Base-by-base conservation (phyloP, 768 basidiomycete genomes). In the Tremella yokohamensis region DNA sequence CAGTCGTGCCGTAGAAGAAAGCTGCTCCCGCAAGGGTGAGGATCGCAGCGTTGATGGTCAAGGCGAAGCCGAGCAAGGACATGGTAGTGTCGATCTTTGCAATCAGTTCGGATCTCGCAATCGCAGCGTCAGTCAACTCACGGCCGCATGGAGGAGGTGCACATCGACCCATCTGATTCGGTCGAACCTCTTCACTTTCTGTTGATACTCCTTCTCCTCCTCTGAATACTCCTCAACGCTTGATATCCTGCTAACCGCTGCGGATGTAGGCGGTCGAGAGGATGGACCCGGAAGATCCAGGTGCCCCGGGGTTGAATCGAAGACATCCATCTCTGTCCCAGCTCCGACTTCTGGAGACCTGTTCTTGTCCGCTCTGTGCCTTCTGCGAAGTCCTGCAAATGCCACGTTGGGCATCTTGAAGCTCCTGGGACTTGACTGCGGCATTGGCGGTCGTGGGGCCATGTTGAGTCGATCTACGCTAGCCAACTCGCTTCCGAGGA, bases 21-120 rank as follows among this genome's bases (percentile, higher is more conserved):
- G 90, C 89, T 12, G 89, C 85, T 29, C 85, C 81, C 1, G 89
- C 88, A 40, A 94, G 79, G 40, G 91, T 86, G 39, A 93, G 79
- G 60, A 94, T 91, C 1, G 60, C 72, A 7, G 89, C 83, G 75
- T 97, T 97, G 74, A 94, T 91, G 24, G 89, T 78, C 16, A 94
- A 84, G 0, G 93, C 92, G 69, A 94, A 85, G 0, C 88, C 87
- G 26, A 94, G 79, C 40, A 97, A 77, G 12, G 79, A 79, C 4
- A 77, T 55, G 18, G 84, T 81, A 13, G 91, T 79, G 68, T 93
- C 87, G 52, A 83, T 77, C 65, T 76, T 42, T 25, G 39, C 2
- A 12, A 22, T 48, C 29, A 52, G 52, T 44, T 40, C 18, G 34
- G 20, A 40, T 29, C 12, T 15, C 39, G 39, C 20, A 49, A 29